Percentiles rank a stretch among this genome's conserved stretches.
Evolutionary conservation across 2,329 filamentous ascomycete species (phyloP).

Genomic region (Bretziella fagacearum): DNA sequence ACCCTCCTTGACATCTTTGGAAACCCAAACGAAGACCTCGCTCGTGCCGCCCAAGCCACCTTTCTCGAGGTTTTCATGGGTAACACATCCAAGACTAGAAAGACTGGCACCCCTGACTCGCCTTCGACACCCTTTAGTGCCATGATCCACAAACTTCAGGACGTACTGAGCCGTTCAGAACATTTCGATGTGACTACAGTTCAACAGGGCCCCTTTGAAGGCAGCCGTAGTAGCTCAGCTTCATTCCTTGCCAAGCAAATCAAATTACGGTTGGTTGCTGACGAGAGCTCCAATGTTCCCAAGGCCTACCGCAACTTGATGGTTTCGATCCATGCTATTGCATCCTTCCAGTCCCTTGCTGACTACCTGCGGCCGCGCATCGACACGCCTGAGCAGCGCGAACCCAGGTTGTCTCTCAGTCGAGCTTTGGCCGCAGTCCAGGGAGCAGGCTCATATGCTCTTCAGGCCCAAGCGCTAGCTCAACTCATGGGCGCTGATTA

Average conservation of each 20-base stretch:
- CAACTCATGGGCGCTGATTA: background rate
- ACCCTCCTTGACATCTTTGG: constrained; percentile 70
- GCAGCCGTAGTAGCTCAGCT: constrained; percentile 73
- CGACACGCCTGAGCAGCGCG: constrained; percentile 3
- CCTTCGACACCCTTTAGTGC: constrained; percentile 76
- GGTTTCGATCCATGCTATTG: constrained; percentile 96
- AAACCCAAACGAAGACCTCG: constrained; percentile 44
- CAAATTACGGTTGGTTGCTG: constrained; percentile 70
- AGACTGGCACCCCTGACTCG: constrained; percentile 47
- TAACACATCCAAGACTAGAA: constrained; percentile 47
- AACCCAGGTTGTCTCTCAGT: background rate
- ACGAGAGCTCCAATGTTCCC: constrained; percentile 81
- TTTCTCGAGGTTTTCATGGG: constrained; percentile 93
- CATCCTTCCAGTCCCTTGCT: constrained; percentile 90
- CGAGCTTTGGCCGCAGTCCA: constrained; percentile 57
- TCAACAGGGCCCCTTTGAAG: constrained; percentile 79
- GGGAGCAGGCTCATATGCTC: constrained; percentile 39
- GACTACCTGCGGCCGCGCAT: constrained; percentile 90
- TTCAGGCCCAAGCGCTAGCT: background rate
- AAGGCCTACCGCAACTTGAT: constrained; percentile 81
- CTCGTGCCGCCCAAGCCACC: constrained; percentile 54
- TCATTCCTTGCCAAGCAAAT: constrained; percentile 97
- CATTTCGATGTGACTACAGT: constrained; percentile 97
- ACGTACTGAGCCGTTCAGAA: constrained; percentile 87
- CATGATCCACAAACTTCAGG: constrained; percentile 84